Conservation (phyloP, 208 protist species). For the Wallacemonas sp. region DNA sequence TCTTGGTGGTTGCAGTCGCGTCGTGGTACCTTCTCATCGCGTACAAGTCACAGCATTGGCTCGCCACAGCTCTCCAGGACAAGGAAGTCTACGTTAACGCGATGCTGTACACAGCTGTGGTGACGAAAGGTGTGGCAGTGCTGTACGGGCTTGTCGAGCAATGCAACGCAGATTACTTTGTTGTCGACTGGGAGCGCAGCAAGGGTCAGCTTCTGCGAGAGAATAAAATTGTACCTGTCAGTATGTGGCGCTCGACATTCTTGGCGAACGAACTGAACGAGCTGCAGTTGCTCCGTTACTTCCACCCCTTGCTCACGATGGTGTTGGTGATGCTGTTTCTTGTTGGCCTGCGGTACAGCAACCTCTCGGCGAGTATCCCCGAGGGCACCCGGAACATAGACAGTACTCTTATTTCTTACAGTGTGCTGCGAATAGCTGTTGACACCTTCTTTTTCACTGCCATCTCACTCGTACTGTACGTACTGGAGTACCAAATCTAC, state of each 20-base stretch:
- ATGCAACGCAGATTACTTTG: slow-evolving; percentile 86
- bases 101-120: slow-evolving; percentile 64
- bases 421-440: slow-evolving; percentile 66
- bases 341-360: slow-evolving; percentile 46
- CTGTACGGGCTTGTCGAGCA: slow-evolving; percentile 77
- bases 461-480: slow-evolving; percentile 61
- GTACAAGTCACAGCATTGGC: slow-evolving; percentile 54
- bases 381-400: slow-evolving; percentile 25
- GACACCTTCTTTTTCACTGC: slow-evolving; percentile 78
- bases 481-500: slow-evolving; percentile 79
- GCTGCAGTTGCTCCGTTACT: slow-evolving; percentile 73
- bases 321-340: slow-evolving; percentile 75
- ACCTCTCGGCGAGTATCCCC: slow-evolving; percentile 48
- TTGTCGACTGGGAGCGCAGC: slow-evolving; percentile 90
- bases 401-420: slow-evolving; percentile 32
- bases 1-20: slow-evolving; percentile 41
- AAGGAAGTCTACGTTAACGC: slow-evolving; percentile 59
- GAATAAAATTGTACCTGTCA: slow-evolving; percentile 80
- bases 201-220: slow-evolving; percentile 86
- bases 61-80: slow-evolving; percentile 34
- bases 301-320: slow-evolving; percentile 74
- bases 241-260: slow-evolving; percentile 88
- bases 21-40: slow-evolving; percentile 78
- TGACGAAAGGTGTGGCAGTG: slow-evolving; percentile 58
- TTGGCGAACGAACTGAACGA: slow-evolving; percentile 83